Conservation (phyloP, 805 yeast genomes). For the Clavispora vitiphila region DNA sequence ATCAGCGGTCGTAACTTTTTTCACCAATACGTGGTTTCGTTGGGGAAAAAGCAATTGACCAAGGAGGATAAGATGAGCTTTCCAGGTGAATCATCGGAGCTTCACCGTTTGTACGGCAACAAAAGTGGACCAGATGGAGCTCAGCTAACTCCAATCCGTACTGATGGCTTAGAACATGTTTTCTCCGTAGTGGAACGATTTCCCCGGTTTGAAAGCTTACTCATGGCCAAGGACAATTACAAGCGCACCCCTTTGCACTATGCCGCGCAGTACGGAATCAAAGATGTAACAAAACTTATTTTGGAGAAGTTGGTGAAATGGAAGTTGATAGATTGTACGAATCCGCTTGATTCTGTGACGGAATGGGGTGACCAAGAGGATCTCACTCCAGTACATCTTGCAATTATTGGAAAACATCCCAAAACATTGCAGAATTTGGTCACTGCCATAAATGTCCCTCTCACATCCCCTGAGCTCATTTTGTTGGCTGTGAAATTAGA, state of each 20-base stretch:
- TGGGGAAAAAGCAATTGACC: conserved; percentile 56
- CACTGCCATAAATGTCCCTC: conserved; percentile 31
- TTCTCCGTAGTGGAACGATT: conserved; percentile 41
- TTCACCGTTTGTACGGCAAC: conserved; percentile 22
- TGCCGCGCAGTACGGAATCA: conserved; percentile 81
- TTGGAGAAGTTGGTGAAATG: conserved; percentile 54
- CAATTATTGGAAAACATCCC: conserved; percentile 81
- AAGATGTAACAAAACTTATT: conserved; percentile 53
- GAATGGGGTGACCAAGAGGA: conserved; percentile 77
- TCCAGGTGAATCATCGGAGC: conserved; percentile 28
- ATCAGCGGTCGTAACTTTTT: conserved; percentile 78
- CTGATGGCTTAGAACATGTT: conserved; percentile 56
- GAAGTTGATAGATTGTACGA: conserved; percentile 46
- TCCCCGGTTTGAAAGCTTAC: conserved; percentile 16
- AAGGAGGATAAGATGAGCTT: conserved; percentile 40
- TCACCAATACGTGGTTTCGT: conserved; percentile 75
- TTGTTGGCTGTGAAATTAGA: conserved; percentile 66
- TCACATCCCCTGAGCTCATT: conserved; percentile 52
- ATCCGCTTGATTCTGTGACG: conserved; percentile 50
- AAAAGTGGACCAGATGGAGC: conserved; percentile 48
- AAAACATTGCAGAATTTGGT: conserved; percentile 61
- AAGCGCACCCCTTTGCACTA: conserved; percentile 85
- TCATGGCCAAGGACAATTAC: conserved; percentile 69
- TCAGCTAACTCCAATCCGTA: conserved; percentile 44
- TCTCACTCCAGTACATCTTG: conserved; percentile 75